Evolutionary conservation across 2,329 filamentous ascomycete species (phyloP).

Genomic region (Escovopsis weberi): DNA sequence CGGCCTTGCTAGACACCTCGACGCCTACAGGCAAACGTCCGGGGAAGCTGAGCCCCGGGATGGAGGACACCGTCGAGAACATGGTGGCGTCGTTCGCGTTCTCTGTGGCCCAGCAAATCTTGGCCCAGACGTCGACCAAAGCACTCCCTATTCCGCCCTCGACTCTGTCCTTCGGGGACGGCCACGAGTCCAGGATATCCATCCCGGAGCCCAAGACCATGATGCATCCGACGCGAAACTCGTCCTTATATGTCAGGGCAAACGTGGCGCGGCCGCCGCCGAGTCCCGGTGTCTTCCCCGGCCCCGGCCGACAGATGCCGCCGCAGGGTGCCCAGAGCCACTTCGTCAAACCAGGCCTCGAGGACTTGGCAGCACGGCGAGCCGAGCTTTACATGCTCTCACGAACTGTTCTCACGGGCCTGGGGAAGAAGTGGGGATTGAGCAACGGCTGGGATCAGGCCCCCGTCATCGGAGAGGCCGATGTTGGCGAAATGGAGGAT

Average conservation of each 20-base stretch:
- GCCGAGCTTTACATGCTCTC: slow-evolving; percentile 73
- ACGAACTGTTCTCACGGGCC: slow-evolving; percentile 60
- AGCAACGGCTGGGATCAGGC: slow-evolving; percentile 58
- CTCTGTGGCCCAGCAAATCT: slow-evolving; percentile 58
- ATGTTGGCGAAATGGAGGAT: slow-evolving; percentile 38
- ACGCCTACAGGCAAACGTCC: slow-evolving; percentile 12
- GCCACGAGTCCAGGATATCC: slow-evolving; percentile 44
- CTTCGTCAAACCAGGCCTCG: slow-evolving; percentile 50
- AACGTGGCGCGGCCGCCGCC: slow-evolving; percentile 20
- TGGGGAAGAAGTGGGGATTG: slow-evolving; percentile 63
- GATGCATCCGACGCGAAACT: slow-evolving; percentile 52
- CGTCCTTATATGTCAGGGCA: slow-evolving; percentile 37
- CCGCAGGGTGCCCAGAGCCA: slow-evolving; percentile 23
- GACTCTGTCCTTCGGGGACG: slow-evolving; percentile 30
- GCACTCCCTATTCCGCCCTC: slow-evolving; percentile 52
- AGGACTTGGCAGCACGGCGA: slow-evolving; percentile 68
- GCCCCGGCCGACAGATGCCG: slow-evolving; percentile 25
- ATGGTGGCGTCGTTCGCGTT: slow-evolving; percentile 68
- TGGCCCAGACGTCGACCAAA: slow-evolving; percentile 59
- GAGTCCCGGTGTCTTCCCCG: slow-evolving; percentile 40
- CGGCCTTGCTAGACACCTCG: slow-evolving; percentile 36
- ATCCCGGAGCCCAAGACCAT: slow-evolving; percentile 57
- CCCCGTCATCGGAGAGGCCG: slow-evolving; percentile 31
- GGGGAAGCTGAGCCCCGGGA: slow-evolving; percentile 18
- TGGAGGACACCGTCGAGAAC: slow-evolving; percentile 50